phyloP scores from a whole-genome alignment of 306 rosid species.

The Cicer bijugum region DNA sequence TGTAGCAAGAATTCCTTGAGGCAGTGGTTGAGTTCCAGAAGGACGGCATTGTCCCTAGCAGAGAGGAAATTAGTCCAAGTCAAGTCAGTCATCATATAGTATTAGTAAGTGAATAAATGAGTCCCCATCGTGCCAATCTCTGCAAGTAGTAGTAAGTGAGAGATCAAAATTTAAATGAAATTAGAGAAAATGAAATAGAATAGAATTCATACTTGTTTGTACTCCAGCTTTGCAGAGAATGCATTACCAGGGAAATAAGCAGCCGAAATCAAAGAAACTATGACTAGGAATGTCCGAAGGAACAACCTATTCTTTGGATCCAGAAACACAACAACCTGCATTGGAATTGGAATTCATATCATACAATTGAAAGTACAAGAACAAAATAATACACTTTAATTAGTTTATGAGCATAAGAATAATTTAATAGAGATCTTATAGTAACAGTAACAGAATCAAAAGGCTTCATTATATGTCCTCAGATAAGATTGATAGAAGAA shows the following conservation, averaged over 20 bases:
- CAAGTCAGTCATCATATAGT: no score
- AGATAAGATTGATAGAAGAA: neutral
- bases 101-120: slow-evolving; percentile 36
- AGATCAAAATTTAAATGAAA: neutral
- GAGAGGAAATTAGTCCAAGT: slow-evolving; percentile 9
- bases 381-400: no score
- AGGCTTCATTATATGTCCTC: neutral
- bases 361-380: no score
- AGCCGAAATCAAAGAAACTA: slow-evolving; percentile 62
- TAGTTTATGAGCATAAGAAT: no score
- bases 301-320: slow-evolving; percentile 66
- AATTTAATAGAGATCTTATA: neutral
- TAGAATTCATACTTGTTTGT: slow-evolving; percentile 58
- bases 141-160: slow-evolving; percentile 44
- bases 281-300: slow-evolving; percentile 59
- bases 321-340: slow-evolving; percentile 40
- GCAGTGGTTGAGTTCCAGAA: slow-evolving; percentile 67
- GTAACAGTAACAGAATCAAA: neutral
- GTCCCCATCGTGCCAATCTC: slow-evolving; percentile 78
- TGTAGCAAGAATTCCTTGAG: slow-evolving; percentile 68
- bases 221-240: slow-evolving; percentile 56
- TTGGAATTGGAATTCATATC: no score
- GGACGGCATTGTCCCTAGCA: slow-evolving; percentile 64
- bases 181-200: neutral
- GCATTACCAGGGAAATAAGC: slow-evolving; percentile 68